Base-by-base conservation (phyloP, 1,284 basidiomycete genomes). In the Quambalaria eucalypti region DNA sequence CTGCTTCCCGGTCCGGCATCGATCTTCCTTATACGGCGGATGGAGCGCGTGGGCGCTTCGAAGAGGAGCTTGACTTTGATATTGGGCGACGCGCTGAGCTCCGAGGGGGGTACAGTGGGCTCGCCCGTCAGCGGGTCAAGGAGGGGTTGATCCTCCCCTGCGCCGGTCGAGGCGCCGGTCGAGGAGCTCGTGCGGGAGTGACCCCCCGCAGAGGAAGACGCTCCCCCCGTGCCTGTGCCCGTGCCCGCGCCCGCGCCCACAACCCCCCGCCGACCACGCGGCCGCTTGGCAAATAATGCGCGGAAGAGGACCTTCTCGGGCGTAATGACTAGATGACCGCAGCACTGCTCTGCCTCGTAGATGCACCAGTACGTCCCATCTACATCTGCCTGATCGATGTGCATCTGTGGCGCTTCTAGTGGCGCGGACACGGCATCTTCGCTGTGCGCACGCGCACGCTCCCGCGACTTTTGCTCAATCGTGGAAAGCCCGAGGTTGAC, bases 251-350 rank as follows among this genome's bases (percentile, higher is more conserved):
- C n/a, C n/a, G n/a, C n/a, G n/a, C n/a, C n/a, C n/a, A n/a, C n/a
- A 16, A 26, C 25, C 29, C 47, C 31, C 50, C 42, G 48, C 46
- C 40, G n/a, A 7, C 29, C 42, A 5, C 47, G 25, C 16, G 47
- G 47, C 26, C 47, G 25, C 28, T 29, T 31, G 47, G 51, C 51
- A 28, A 52, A 52, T 9, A 52, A 42, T 10, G 51, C 52, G 25
- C 51, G 30, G 28, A 52, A 52, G 40, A 29, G 19, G 21, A 52
- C 30, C 25, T n/a, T 29, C 48, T 52, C 21, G 9, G 51, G 51
- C 47, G 36, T 38, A 16, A 52, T 42, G 51, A 52, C 51, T 5
- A 52, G 28, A 28, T 52, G 51, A n/a, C 51, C 51, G 28, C 30
- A 52, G 42, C 42, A 46, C 14, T 25, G 47, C n/a, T n/a, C n/a